Base-by-base conservation (phyloP, 768 basidiomycete species). In the Agaricus subrufescens region DNA sequence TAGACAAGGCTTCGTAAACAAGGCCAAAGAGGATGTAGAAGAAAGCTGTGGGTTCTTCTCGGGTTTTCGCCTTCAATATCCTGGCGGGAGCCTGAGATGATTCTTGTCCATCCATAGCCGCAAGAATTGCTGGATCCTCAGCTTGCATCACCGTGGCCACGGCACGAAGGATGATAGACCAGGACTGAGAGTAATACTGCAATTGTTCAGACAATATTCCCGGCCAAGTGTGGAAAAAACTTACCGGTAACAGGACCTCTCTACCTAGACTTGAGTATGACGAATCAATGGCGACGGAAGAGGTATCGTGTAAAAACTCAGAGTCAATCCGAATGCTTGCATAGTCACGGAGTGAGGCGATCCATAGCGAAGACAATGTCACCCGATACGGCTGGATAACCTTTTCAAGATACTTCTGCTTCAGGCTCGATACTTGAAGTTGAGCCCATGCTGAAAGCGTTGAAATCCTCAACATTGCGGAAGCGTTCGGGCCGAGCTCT, bases 361-460 rank as follows among this genome's bases (percentile, higher is more conserved):
- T 79, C 96, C 96, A 99, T 53, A 96, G 78, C 0, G 86, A 80
- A 4, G 88, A 86, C 19, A 99, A 77, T 0, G 84, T 78, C 2
- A 78, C 69, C 46, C 86, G 77, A 65, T 98, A 84, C 0, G 95
- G 94, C 58, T 86, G 82, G 45, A 98, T 80, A 1, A 99, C 90
- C 37, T 88, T 81, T 23, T 79, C 72, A 9, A 99, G 78, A 67
- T 97, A 98, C 1, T 68, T 62, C 63, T 94, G 92, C 31, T 82
- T 76, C 0, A 76, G 67, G 52, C 88, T 86, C 2, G 95, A 85
- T 3, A 93, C 81, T 65, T 93, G 84, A 14, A 99, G 76, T 66
- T 96, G 88, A 6, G 95, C 95, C 96, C 96, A 99, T 1, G 95
- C 96, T 1, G 94, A 90, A 38, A 98, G 73, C 1, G 91, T 90